Evolutionary conservation across 257 asterid species (phyloP), one percentile per base, ranked within the genome.

Genomic region (Primulina eburnea): DNA sequence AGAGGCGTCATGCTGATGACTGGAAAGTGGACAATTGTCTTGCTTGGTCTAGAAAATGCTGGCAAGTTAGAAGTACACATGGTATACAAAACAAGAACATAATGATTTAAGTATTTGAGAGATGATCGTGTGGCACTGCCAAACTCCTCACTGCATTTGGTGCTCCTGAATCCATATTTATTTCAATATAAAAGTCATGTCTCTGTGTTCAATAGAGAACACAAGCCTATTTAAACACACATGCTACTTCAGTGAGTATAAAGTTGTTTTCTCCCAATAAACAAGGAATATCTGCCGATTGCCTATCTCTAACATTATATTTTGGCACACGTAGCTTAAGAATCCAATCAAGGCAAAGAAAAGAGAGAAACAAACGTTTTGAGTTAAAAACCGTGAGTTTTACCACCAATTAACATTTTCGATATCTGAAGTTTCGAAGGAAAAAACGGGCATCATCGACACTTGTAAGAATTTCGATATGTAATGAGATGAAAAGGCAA

Each of bases 401-500:
- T 34, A 4, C 35, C 9, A 32, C 17, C 38, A 34, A 32, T 7
- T 30, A 70, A 40, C 26, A 18, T 57, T n/a, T 60, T 40, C 14
- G 10, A 18, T 71, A 2, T 6, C 53, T 18, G 12, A 14, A 60
- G 0, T 53, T 62, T 7, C 57, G 28, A 40, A 37, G 12, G 33
- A 50, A 55, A 59, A 59, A 40, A 57, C 9, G 37, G 55, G 58
- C 75, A 64, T 59, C 64, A 55, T n/a, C 35, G 10, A 40, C 62
- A 38, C 33, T 60, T 60, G 32, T 20, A 71, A 66, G 65, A 53
- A 66, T 16, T 20, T 50, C 17, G 29, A 60, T 32, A 21, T 26
- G 18, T 40, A 26, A 35, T 37, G 69, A 50, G 74, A 71, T 50
- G 53, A 68, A 67, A 61, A 53, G 30, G 30, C 20, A 38, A 38